phyloP scores from a whole-genome alignment of 2,329 filamentous ascomycete genomes.

The Pseudogymnoascus sp. region DNA sequence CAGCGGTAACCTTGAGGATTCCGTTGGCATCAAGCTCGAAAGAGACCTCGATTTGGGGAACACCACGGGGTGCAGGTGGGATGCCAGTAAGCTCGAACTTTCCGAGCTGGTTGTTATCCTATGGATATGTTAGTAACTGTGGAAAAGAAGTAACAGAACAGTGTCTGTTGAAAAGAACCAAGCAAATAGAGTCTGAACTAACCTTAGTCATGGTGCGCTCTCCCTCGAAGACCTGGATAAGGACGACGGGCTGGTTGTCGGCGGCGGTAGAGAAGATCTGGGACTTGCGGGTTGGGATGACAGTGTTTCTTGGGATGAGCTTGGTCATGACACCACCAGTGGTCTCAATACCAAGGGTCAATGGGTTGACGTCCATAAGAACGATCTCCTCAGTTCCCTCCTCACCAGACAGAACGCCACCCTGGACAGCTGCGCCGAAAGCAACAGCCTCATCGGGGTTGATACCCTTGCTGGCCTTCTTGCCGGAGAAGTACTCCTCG shows the following conservation, averaged over 20 bases:
- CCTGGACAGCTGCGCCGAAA: slow-evolving; percentile 94
- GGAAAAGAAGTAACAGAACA: background rate
- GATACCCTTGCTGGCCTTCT: slow-evolving; percentile 98
- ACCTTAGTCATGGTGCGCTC: slow-evolving; percentile 83
- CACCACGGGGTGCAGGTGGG: slow-evolving; percentile 86
- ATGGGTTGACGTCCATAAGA: slow-evolving; percentile 94
- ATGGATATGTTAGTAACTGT: background rate
- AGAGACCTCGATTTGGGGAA: slow-evolving; percentile 95
- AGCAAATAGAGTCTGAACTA: background rate
- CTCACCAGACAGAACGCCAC: slow-evolving; percentile 87
- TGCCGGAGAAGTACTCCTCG: slow-evolving; percentile 90
- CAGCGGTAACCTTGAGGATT: slow-evolving; percentile 91
- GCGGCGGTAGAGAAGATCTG: slow-evolving; percentile 97
- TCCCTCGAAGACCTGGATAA: slow-evolving; percentile 94
- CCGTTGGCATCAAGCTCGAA: slow-evolving; percentile 98
- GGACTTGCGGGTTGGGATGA: slow-evolving; percentile 91
- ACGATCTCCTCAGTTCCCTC: slow-evolving; percentile 71
- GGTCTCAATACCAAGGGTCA: slow-evolving; percentile 95
- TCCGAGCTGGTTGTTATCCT: slow-evolving; percentile 88
- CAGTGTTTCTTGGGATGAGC: slow-evolving; percentile 88
- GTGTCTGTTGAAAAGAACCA: background rate
- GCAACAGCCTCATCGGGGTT: slow-evolving; percentile 99
- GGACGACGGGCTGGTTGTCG: slow-evolving; percentile 90
- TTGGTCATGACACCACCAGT: slow-evolving; percentile 97
- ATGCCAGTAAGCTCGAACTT: slow-evolving; percentile 98